phyloP scores from a whole-genome alignment of 2,329 filamentous ascomycete species.

The Colletotrichum sp. region DNA sequence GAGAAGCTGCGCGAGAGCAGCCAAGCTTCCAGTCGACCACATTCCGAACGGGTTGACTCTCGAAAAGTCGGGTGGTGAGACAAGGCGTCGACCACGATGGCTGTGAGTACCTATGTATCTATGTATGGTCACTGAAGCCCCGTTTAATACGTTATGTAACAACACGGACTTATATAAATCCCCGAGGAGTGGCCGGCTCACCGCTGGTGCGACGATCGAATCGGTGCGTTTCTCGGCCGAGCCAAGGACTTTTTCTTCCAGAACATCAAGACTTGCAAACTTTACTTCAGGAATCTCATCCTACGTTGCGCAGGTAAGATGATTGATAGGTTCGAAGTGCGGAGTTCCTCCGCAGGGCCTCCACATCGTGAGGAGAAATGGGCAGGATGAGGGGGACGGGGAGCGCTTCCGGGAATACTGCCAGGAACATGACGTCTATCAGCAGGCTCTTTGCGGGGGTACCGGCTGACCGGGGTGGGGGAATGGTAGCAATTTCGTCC shows the following conservation, averaged over 20 bases:
- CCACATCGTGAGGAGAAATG: neutral
- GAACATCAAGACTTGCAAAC: neutral
- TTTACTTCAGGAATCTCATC: neutral
- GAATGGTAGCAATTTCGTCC: neutral
- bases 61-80: neutral
- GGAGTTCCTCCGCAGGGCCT: neutral
- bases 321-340: neutral
- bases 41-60: neutral
- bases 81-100: neutral
- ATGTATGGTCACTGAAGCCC: neutral
- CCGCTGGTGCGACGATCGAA: neutral
- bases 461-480: neutral
- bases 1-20: neutral
- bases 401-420: neutral
- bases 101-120: neutral
- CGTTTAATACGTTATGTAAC: neutral
- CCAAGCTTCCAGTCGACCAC: neutral
- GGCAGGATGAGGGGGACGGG: neutral
- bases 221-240: neutral
- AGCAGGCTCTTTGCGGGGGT: neutral
- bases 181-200: slow-evolving; percentile 3
- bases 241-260: neutral
- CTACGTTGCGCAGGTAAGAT: neutral
- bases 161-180: neutral
- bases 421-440: neutral